A percentile compares a stretch with the other conserved stretches of the same genome.
Evolutionary conservation across 148 eudicot species (phyloP).

Genomic region (Rhododendron ovatum): DNA sequence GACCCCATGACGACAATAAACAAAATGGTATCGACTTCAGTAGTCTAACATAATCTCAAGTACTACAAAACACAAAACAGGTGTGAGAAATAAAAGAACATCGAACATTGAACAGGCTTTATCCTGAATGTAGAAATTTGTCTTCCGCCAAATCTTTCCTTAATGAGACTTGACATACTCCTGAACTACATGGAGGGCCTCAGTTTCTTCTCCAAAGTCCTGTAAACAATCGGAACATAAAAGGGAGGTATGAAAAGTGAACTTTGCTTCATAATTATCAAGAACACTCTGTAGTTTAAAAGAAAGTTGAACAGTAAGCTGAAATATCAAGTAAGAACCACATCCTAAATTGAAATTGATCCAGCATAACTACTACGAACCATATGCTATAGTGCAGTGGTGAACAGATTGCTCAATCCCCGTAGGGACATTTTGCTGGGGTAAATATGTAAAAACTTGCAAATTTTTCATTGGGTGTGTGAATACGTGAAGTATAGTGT

Average conservation of each 20-base stretch:
- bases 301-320: not conserved
- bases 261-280: not conserved
- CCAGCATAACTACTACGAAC: not conserved
- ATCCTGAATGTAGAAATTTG: not conserved
- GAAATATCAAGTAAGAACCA: not conserved
- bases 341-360: not conserved
- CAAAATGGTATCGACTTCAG: not conserved
- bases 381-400: not conserved
- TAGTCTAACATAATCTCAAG: not conserved
- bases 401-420: not conserved
- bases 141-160: not conserved
- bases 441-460: not conserved
- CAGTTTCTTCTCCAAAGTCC: slow-evolving; percentile 28
- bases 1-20: not conserved
- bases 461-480: not conserved
- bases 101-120: not conserved
- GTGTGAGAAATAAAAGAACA: not conserved
- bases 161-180: slow-evolving; percentile 22
- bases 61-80: not conserved
- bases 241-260: not conserved
- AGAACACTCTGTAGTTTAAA: not conserved
- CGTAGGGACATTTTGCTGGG: no score
- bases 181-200: slow-evolving; percentile 25
- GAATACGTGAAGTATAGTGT: not conserved
- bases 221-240: not conserved